Evolutionary conservation across 768 basidiomycete species (phyloP).

Genomic region (Trametopsis cervina): DNA sequence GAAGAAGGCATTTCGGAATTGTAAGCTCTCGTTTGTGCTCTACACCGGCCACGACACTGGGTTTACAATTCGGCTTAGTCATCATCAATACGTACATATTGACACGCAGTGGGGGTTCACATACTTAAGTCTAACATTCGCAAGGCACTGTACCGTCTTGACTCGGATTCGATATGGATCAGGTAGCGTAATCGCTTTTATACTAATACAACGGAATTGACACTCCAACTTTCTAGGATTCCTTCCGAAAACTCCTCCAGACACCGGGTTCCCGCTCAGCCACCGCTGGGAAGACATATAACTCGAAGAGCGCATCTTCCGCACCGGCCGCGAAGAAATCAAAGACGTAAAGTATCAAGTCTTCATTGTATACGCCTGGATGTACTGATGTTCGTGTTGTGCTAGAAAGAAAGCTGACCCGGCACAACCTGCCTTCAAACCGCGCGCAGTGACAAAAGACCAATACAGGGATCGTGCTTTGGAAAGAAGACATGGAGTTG

Average conservation of each 20-base stretch:
- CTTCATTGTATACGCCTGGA: background rate
- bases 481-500: slow-evolving; percentile 60
- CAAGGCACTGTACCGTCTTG: too few relatives aligned
- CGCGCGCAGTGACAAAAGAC: slow-evolving; percentile 69
- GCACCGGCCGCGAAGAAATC: slow-evolving; percentile 8
- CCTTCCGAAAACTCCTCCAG: slow-evolving; percentile 47
- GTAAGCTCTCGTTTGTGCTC: too few relatives aligned
- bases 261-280: slow-evolving; percentile 23
- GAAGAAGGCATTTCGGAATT: too few relatives aligned
- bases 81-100: too few relatives aligned
- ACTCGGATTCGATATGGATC: background rate
- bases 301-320: slow-evolving; percentile 20
- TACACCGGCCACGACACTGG: too few relatives aligned
- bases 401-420: slow-evolving; percentile 41
- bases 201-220: too few relatives aligned
- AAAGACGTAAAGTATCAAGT: slow-evolving; percentile 8
- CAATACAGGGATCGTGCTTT: slow-evolving; percentile 72
- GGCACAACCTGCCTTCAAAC: slow-evolving; percentile 68
- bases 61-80: too few relatives aligned
- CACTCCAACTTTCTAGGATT: too few relatives aligned
- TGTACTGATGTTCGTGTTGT: background rate
- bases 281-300: slow-evolving; percentile 29
- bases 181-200: too few relatives aligned
- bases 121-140: too few relatives aligned
- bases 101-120: too few relatives aligned